These are phyloP conservation scores for Ambrosiella xylebori DNA, from an alignment of 2,329 filamentous ascomycete genomes.

Conservation along the genomic window DNA sequence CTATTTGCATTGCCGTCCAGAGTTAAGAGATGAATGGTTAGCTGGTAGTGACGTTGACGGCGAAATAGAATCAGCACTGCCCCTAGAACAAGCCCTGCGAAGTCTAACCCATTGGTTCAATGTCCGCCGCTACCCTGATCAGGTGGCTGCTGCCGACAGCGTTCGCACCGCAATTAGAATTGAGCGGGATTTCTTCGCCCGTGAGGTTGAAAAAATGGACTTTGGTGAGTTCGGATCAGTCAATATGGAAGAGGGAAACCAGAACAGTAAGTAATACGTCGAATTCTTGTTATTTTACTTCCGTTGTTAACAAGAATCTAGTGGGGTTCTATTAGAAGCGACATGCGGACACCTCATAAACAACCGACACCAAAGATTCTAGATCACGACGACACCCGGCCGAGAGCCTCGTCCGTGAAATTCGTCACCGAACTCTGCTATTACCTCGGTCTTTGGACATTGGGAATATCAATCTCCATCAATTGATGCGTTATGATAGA, in stretches of 20 bases:
- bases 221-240: conserved; percentile 16
- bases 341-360: neutral
- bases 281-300: neutral
- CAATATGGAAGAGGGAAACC: conserved; percentile 1
- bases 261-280: conserved; percentile 1
- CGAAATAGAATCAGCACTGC: conserved; percentile 82
- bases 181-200: conserved; percentile 59
- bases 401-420: no score
- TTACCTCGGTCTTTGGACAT: no score
- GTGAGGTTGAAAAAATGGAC: conserved; percentile 60
- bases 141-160: conserved; percentile 41
- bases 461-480: no score
- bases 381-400: no score
- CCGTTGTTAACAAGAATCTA: neutral
- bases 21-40: conserved; percentile 89
- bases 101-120: conserved; percentile 93
- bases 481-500: no score
- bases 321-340: conserved; percentile 4
- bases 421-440: no score
- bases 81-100: conserved; percentile 76
- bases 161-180: conserved; percentile 9
- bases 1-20: conserved; percentile 82
- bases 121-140: conserved; percentile 61
- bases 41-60: conserved; percentile 80
- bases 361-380: no score